Conservation (phyloP, 1,284 basidiomycete species). For the Leccinum solheimii region DNA sequence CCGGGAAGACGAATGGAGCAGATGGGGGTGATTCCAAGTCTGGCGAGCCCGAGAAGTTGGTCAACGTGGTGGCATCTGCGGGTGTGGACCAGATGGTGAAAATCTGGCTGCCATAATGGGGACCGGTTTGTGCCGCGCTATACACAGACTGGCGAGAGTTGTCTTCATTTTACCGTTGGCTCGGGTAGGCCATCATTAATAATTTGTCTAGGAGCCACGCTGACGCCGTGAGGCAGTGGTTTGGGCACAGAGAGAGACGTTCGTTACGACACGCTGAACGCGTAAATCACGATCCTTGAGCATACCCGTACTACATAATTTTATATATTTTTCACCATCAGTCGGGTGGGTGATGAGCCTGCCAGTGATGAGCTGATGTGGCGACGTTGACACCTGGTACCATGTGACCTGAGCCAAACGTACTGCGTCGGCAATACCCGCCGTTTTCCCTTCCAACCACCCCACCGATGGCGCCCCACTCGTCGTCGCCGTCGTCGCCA, state of each 20-base stretch:
- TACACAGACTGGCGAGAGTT: constrained; percentile 8
- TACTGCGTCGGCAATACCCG: constrained; percentile 32
- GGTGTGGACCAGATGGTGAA: constrained; percentile 75
- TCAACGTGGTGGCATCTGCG: constrained; percentile 82
- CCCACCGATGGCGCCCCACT: constrained; percentile 60
- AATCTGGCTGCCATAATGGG: constrained; percentile 55
- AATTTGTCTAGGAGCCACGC: neutral
- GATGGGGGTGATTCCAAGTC: constrained; percentile 36
- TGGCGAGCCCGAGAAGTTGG: constrained; percentile 53
- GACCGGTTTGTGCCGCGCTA: constrained; percentile 7
- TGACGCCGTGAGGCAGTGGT: constrained; percentile 13
- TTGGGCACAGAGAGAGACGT: constrained; percentile 15
- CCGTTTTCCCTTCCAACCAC: constrained; percentile 28
- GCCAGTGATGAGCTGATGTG: constrained; percentile 1
- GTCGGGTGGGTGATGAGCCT: neutral
- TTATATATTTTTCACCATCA: constrained; percentile 26
- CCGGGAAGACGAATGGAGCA: constrained; percentile 39
- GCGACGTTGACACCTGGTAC: constrained; percentile 8
- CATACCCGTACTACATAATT: constrained; percentile 40
- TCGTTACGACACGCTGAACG: constrained; percentile 32
- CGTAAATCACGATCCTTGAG: constrained; percentile 36
- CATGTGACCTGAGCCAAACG: constrained; percentile 30
- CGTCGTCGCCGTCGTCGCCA: constrained; percentile 38
- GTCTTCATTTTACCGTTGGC: constrained; percentile 9
- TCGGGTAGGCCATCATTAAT: constrained; percentile 17